Evolutionary conservation across 140 eudicot genomes (phyloP), one percentile per base, ranked within the genome.

Genomic region (Bidens hawaiensis): DNA sequence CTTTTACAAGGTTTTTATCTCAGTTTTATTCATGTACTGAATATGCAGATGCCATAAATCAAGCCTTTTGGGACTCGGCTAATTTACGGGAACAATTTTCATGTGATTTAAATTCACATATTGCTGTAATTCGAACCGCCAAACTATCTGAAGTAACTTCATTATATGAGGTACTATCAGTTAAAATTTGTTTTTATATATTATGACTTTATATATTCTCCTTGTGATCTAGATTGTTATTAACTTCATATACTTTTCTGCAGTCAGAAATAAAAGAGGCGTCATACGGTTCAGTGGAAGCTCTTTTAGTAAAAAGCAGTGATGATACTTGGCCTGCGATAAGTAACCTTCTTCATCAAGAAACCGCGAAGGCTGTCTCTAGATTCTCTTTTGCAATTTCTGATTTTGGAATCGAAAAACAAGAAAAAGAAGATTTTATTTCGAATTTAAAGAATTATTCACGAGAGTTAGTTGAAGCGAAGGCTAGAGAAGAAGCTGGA

Each of bases 291-390:
- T 86, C 97, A 2, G 94, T 94, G 22, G 99, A 94, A 54, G 95
- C 99, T 45, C 81, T 94, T 64, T 46, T 94, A 63, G 97, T 85
- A 77, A 86, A 80, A 51, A 95, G 86, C 27, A 79, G 76, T 38
- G 82, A 83, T 73, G 95, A 94, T 40, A 88, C 99, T 10, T 94
- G 99, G 99, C 90, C 90, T 22, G 82, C 97, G 62, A 85, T 94
- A 64, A 89, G 90, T 68, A 94, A 83, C 65, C 95, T 94, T 73
- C 89, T 88, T 66, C 75, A 25, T 24, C 90, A 74, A 30, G 99
- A 85, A 85, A 85, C 81, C 43, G 94, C 83, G 70, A 68, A 67
- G 46, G 86, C 97, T 7, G 80, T 88, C 43, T 41, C 86, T 26
- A 97, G 85, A 27, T 82, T 81, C 54, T 76, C 95, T 46, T 68